A percentile compares a stretch with the other conserved stretches of the same genome.
Conservation (phyloP, 441 rosid species). For the Viola pubescens region DNA sequence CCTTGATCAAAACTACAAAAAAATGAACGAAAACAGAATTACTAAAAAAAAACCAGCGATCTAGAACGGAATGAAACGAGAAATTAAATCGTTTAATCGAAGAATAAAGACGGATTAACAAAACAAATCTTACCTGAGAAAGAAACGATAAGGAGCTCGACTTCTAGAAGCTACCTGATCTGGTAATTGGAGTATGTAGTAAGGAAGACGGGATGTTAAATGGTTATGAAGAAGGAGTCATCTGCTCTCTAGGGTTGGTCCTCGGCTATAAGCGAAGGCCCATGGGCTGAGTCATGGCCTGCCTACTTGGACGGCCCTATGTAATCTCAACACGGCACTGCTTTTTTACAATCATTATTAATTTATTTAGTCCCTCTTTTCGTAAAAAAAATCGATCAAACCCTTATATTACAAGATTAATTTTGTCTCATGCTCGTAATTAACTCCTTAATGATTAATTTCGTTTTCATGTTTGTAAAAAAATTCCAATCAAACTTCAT, state of each 20-base stretch:
- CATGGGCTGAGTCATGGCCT: too few species aligned
- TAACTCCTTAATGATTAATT: too few species aligned
- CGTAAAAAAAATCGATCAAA: too few species aligned
- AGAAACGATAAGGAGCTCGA: not conserved
- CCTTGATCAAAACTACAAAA: not conserved
- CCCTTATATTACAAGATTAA: too few species aligned
- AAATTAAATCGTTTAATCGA: not conserved
- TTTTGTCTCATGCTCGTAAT: too few species aligned
- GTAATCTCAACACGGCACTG: too few species aligned
- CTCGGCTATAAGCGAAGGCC: too few species aligned
- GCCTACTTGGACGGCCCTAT: too few species aligned
- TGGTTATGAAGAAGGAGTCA: not conserved
- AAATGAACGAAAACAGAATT: not conserved
- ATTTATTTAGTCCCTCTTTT: too few species aligned
- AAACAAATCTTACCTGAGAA: not conserved
- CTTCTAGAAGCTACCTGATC: not conserved
- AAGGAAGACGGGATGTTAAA: not conserved
- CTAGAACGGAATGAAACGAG: not conserved
- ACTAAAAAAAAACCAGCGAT: not conserved
- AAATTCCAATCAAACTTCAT: too few species aligned
- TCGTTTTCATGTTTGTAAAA: too few species aligned
- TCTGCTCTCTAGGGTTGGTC: not conserved
- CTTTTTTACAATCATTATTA: too few species aligned
- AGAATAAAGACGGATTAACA: not conserved
- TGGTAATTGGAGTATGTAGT: not conserved